These are phyloP conservation scores for Whalleya microplaca DNA, from an alignment of 2,329 filamentous ascomycete genomes.

Conservation along the genomic window DNA sequence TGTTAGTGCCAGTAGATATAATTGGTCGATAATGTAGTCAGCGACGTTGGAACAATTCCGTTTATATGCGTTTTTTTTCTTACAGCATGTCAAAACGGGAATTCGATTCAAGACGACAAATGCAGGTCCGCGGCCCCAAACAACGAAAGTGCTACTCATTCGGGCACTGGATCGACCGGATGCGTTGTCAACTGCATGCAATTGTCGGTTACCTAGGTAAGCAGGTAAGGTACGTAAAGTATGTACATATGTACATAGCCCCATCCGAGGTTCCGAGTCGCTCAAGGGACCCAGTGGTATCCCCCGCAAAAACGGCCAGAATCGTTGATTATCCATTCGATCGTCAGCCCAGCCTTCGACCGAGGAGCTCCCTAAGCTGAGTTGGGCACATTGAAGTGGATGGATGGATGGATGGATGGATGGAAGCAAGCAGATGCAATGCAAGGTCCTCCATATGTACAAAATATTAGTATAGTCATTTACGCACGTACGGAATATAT, in stretches of 20 bases:
- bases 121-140: not conserved
- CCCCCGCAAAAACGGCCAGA: no score
- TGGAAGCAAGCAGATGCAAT: not conserved
- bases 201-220: no score
- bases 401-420: not conserved
- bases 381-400: not conserved
- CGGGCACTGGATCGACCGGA: not conserved
- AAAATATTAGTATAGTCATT: not conserved
- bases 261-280: no score
- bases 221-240: no score
- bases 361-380: conserved; percentile 1
- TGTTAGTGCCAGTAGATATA: not conserved
- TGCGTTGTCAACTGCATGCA: not conserved
- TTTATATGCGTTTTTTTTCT: not conserved
- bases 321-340: conserved; percentile 11
- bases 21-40: not conserved
- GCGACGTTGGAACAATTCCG: no score
- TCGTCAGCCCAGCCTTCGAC: conserved; percentile 13
- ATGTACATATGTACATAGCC: no score
- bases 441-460: no score
- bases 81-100: not conserved
- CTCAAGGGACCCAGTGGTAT: no score
- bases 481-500: not conserved
- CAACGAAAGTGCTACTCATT: not conserved
- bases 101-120: not conserved